Conservation (phyloP, 257 asterid genomes). For the Paulownia fortunei region DNA sequence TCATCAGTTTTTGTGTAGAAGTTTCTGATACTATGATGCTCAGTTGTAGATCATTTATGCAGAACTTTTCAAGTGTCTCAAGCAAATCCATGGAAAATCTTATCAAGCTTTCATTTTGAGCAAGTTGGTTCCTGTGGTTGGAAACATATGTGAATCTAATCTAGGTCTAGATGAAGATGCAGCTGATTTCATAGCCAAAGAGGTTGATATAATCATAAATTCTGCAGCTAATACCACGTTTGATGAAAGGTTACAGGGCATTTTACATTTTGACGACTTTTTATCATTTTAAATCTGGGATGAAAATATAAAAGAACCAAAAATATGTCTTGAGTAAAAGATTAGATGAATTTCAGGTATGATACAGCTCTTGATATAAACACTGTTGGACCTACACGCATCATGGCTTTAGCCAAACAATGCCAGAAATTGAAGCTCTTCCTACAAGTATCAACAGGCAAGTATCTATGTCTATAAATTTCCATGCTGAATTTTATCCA, state of each 20-base stretch:
- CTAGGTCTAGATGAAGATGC: conserved; percentile 76
- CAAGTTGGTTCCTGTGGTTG: conserved; percentile 82
- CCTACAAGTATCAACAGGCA: conserved; percentile 93
- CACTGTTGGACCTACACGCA: conserved; percentile 80
- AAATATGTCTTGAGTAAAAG: no score
- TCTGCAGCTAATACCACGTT: conserved; percentile 96
- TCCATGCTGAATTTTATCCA: no score
- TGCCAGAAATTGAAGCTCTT: conserved; percentile 79
- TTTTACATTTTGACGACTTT: neutral
- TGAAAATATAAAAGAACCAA: no score
- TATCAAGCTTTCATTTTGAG: conserved; percentile 80
- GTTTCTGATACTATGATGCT: neutral
- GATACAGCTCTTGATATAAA: conserved; percentile 87
- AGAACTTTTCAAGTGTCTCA: conserved; percentile 78
- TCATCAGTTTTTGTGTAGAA: neutral
- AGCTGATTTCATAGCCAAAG: conserved; percentile 53
- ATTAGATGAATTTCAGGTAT: no score
- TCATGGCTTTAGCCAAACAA: conserved; percentile 72
- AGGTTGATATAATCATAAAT: conserved; percentile 75
- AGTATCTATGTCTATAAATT: conserved; percentile 36
- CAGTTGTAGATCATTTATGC: conserved; percentile 63
- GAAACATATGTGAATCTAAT: conserved; percentile 73
- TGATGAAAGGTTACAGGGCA: conserved; percentile 71
- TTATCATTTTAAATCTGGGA: neutral
- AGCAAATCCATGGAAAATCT: conserved; percentile 77